Conservation (phyloP, 2,329 filamentous ascomycete genomes). For the Ambrosiella beaveri region DNA sequence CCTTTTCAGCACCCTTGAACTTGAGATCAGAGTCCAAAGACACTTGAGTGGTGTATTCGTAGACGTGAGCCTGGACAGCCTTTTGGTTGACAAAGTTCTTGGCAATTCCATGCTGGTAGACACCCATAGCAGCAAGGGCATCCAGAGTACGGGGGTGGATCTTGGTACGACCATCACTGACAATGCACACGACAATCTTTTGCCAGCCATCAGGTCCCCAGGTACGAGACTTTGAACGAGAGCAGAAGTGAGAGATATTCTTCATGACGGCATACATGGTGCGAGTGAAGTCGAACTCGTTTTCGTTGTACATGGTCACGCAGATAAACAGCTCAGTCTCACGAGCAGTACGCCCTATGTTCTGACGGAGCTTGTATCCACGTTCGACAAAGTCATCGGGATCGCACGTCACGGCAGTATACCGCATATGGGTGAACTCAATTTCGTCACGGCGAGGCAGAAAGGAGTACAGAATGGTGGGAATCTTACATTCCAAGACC, state of each 20-base stretch:
- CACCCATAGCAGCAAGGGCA: slow-evolving; percentile 78
- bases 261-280: slow-evolving; percentile 97
- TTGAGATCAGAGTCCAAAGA: slow-evolving; percentile 89
- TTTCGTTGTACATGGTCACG: slow-evolving; percentile 98
- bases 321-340: slow-evolving; percentile 70
- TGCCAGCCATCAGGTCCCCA: slow-evolving; percentile 99
- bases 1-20: slow-evolving; percentile 98
- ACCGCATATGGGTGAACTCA: slow-evolving; percentile 97
- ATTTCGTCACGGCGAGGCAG: slow-evolving; percentile 79
- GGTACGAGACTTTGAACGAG: slow-evolving; percentile 79
- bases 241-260: slow-evolving; percentile 97
- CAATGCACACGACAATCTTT: slow-evolving; percentile 96
- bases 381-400: slow-evolving; percentile 80
- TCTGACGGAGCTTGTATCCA: slow-evolving; percentile 85
- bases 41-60: slow-evolving; percentile 95
- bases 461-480: slow-evolving; percentile 95
- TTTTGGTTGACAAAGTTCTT: slow-evolving; percentile 96
- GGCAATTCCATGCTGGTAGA: slow-evolving; percentile 95
- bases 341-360: slow-evolving; percentile 63
- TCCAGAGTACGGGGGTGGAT: slow-evolving; percentile 87
- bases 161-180: slow-evolving; percentile 91
- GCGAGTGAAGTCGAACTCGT: slow-evolving; percentile 85
- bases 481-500: slow-evolving; percentile 96
- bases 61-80: slow-evolving; percentile 92
- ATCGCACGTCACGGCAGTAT: slow-evolving; percentile 95